Evolutionary conservation across 2,329 filamentous ascomycete species (phyloP), one percentile per base, ranked within the genome.

Genomic region (Arthrobotrys sphaeroides): DNA sequence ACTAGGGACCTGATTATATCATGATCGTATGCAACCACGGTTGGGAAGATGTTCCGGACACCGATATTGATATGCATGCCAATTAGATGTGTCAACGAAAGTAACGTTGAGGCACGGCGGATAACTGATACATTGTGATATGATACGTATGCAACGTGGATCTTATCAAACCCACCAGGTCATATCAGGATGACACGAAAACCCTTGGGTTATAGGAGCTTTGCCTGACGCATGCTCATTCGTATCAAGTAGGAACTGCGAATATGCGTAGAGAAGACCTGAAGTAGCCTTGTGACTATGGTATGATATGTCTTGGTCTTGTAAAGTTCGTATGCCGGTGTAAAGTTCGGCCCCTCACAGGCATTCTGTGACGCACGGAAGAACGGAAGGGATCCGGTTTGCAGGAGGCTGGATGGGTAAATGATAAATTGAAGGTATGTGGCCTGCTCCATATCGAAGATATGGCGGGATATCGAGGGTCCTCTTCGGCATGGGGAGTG

Each of bases 41-140:
- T 18, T 3, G 5, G 31, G 22, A 42, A 28, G 64, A 57, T 59
- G 26, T 67, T 60, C 57, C 55, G 57, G 47, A 16, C 13, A 43
- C 66, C 67, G 67, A 72, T 59, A 65, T 59, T 38, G 28, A 59
- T 49, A 51, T 43, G 43, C 24, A 38, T 55, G 18, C n/a, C n/a
- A n/a, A n/a, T n/a, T 18, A n/a, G 12, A 55, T 55, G n/a, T 31
- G 26, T 38, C 26, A 24, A 65, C 26, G 28, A 31, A 38, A 51
- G 33, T 31, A 36, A 18, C 2, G 51, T 36, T 55, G 51, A 36
- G 51, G 51, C 51, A 55, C 51, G 24, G 51, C n/a, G 28, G 51
- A 28, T 38, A 16, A 10, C 18, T 55, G 51, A 38, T 38, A 53
- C n/a, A n/a, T 26, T 5, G 18, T 51, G 47, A 51, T 53, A 53